Base-by-base conservation (phyloP, 805 yeast genomes). In the Candida xiaguanensis region DNA sequence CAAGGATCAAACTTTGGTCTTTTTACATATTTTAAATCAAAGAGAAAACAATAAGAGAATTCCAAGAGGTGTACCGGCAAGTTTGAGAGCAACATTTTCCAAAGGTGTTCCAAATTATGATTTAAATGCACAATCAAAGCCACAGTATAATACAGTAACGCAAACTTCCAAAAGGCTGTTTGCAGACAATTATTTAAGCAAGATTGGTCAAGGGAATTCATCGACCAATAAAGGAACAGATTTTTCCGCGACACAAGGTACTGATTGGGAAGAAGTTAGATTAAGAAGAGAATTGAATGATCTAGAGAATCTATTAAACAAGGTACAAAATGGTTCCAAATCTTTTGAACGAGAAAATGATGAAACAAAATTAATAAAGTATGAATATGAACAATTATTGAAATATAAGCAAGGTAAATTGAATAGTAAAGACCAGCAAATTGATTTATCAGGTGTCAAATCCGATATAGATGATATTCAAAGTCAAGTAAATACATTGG, bases 31-130 rank as follows among this genome's bases (percentile, higher is more conserved):
- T 48, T 72, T 93, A 51, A 89, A 90, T 61, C 96, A 91, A 61
- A 76, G 96, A 48, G 86, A 85, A 52, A 79, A 83, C 42, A 89
- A 89, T 29, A 82, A 82, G 52, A 73, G 91, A 39, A 80, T 93
- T 18, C 99, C 99, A 29, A 72, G 93, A 42, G 82, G 89, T n/a
- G 89, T 93, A n/a, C 99, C 99, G 14, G 85, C 90, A 2, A 80
- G 93, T 5, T 68, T 93, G 47, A 74, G 95, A 31, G 96, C 97
- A 12, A 86, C 96, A 0, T 91, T 90, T 59, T 85, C 86, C 29
- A 88, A 88, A 64, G 90, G 85, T 49, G 74, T 74, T 23, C 93
- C 95, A 12, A 81, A 79, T 42, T 88, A 83, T 55, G 80, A 82
- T 50, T 47, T 82, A 24, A 70, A 70, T 20, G 44, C 63, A 12